phyloP scores from a whole-genome alignment of 441 rosid genomes.

The Omphalea diandra region DNA sequence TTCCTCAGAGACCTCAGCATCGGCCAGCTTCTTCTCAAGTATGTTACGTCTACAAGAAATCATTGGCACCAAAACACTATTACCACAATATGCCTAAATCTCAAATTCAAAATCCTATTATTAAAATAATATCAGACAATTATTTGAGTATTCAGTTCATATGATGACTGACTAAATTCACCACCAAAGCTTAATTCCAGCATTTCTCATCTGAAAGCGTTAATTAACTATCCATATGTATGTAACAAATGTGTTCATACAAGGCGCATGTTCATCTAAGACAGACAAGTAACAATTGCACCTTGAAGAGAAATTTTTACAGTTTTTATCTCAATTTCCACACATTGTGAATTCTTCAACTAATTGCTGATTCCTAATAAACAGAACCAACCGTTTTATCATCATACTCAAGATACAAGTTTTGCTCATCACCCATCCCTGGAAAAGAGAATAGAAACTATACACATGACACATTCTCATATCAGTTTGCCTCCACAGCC shows the following conservation, averaged over 20 bases:
- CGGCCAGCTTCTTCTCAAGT: slow-evolving; percentile 93
- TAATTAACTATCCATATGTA: not conserved
- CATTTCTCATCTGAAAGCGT: not conserved
- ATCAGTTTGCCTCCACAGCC: not conserved
- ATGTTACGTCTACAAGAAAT: slow-evolving; percentile 60
- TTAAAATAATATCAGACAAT: not conserved
- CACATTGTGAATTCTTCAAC: not conserved
- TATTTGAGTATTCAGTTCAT: not conserved
- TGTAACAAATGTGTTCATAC: not conserved
- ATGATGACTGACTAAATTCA: not conserved
- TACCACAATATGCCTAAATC: slow-evolving; percentile 4
- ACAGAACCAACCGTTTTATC: not conserved
- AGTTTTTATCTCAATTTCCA: not conserved
- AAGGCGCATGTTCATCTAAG: not conserved
- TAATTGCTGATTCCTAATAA: not conserved
- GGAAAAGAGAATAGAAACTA: not conserved
- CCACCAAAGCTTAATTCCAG: not conserved
- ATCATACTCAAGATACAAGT: not conserved
- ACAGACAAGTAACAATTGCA: too few species aligned
- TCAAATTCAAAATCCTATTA: slow-evolving; percentile 10
- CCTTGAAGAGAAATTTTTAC: not conserved
- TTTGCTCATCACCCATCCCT: not conserved
- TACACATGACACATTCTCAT: not conserved
- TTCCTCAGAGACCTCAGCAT: slow-evolving; percentile 82
- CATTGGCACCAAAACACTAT: slow-evolving; percentile 12